phyloP scores from a whole-genome alignment of 1,139 yeast genomes.

The Kodamaea sp. region DNA sequence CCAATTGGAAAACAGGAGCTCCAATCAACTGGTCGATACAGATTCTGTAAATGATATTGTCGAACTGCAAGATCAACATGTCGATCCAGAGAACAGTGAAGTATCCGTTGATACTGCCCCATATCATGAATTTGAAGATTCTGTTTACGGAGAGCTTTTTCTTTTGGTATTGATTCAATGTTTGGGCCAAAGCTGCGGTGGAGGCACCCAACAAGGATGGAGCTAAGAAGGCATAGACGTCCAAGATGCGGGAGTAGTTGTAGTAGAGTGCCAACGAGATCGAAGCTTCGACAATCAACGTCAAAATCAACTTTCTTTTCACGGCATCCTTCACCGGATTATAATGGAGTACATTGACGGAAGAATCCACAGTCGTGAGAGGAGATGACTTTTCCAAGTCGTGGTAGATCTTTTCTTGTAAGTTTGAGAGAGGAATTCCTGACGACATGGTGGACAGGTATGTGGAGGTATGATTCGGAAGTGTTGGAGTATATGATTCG shows the following conservation, averaged over 20 bases:
- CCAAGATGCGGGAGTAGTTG: constrained; percentile 26
- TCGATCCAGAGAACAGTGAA: constrained; percentile 61
- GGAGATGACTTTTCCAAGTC: constrained; percentile 14
- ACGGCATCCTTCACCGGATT: constrained; percentile 2
- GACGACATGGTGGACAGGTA: too few species aligned
- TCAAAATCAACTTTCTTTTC: constrained; percentile 7
- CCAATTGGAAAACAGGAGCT: constrained; percentile 53
- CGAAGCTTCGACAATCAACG: constrained; percentile 25
- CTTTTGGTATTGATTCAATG: constrained; percentile 50
- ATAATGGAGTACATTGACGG: constrained; percentile 6
- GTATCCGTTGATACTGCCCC: constrained; percentile 66
- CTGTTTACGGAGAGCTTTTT: constrained; percentile 41
- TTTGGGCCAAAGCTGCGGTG: constrained; percentile 60
- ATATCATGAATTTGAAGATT: constrained; percentile 51
- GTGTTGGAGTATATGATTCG: too few species aligned
- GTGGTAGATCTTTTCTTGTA: constrained; percentile 9
- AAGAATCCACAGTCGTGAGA: constrained; percentile 11
- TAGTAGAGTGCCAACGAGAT: constrained; percentile 28
- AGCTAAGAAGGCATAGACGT: constrained; percentile 27
- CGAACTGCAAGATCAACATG: constrained; percentile 38
- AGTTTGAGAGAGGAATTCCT: constrained; percentile 7
- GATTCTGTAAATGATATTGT: constrained; percentile 39
- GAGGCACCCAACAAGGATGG: constrained; percentile 47
- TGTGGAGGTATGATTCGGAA: too few species aligned
- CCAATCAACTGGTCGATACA: constrained; percentile 57